These are phyloP conservation scores for Nyssa sinensis DNA, from an alignment of 148 eudicot genomes.

Conservation along the genomic window DNA sequence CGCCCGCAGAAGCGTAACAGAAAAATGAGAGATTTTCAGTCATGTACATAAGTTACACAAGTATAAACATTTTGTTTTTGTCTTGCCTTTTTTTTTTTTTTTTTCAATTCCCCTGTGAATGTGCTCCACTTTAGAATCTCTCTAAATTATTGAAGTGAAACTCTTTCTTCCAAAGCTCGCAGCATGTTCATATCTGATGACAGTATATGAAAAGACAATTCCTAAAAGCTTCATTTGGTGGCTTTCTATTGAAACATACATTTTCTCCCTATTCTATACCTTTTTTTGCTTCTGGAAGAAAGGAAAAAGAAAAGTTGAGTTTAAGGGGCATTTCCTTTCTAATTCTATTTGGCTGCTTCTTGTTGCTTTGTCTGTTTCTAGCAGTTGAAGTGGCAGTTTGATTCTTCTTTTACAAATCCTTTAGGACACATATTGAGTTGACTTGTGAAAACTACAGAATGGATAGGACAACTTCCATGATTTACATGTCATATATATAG, in stretches of 20 bases:
- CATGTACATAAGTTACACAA: slow-evolving; percentile 25
- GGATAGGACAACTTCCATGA: slow-evolving; percentile 24
- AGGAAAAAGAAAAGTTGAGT: background rate
- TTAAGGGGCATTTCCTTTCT: background rate
- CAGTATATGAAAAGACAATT: background rate
- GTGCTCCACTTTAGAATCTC: background rate
- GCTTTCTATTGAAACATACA: background rate
- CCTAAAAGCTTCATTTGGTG: background rate
- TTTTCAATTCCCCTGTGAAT: slow-evolving; percentile 3
- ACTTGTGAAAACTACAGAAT: slow-evolving; percentile 23
- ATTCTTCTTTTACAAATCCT: slow-evolving; percentile 1
- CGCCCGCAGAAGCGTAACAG: slow-evolving; percentile 5
- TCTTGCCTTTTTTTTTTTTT: background rate
- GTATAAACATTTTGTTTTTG: background rate
- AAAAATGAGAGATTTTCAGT: slow-evolving; percentile 7
- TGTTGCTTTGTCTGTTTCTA: slow-evolving; percentile 25
- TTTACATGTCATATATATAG: slow-evolving; percentile 8
- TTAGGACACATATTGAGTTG: slow-evolving; percentile 13
- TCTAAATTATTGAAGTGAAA: slow-evolving; percentile 23
- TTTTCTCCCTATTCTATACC: background rate
- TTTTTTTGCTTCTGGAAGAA: too few relatives aligned
- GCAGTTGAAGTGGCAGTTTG: slow-evolving; percentile 25
- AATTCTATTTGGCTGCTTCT: slow-evolving; percentile 9
- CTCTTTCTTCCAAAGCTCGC: background rate
- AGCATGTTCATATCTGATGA: background rate